Evolutionary conservation across 192 early-diverging fungal species (phyloP), one percentile per base, ranked within the genome.

Genomic region (Chytriomyces sp.): DNA sequence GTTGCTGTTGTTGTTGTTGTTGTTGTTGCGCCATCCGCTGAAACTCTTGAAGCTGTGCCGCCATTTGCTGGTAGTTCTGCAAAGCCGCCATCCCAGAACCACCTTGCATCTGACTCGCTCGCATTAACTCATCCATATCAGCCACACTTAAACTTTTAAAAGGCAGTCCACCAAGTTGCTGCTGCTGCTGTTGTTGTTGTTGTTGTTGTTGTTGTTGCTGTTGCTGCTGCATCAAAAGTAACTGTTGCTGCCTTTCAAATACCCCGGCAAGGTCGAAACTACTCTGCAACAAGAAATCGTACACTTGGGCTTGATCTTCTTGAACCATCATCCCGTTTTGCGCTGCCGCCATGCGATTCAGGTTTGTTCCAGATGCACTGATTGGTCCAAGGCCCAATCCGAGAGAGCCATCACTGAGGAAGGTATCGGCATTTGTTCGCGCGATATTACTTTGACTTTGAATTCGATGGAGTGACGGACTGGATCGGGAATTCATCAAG

Each of bases 71-170:
- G 35, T 35, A 35, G 13, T 20, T 20, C 53, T 57, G 53, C 20
- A 13, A 13, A n/a, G 53, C 53, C 3, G 16, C 53, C 13, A 57
- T n/a, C 53, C 53, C 53, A 57, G 20, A 57, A 13, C 16, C 53
- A 57, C 53, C 53, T 57, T 20, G 16, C 53, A 20, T 20, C 53
- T 73, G 60, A 24, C 18, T 47, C 45, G 72, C 72, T 59, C 63
- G 61, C n/a, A 43, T 9, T 11, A 44, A 73, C 3, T 6, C 50
- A 16, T 26, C 50, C 72, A 73, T 16, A 73, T 73, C 72, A 4
- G 61, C 72, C 7, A 73, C 72, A 45, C 72, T 73, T 7, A 63
- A 63, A 73, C 72, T 73, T 45, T 62, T 73, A 44, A 47, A 62
- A 26, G 13, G 72, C 26, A 45, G 5, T 35, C 61, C 61, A 10